Evolutionary conservation across 805 yeast genomes (phyloP).

Genomic region (Millerozyma acaciae): DNA sequence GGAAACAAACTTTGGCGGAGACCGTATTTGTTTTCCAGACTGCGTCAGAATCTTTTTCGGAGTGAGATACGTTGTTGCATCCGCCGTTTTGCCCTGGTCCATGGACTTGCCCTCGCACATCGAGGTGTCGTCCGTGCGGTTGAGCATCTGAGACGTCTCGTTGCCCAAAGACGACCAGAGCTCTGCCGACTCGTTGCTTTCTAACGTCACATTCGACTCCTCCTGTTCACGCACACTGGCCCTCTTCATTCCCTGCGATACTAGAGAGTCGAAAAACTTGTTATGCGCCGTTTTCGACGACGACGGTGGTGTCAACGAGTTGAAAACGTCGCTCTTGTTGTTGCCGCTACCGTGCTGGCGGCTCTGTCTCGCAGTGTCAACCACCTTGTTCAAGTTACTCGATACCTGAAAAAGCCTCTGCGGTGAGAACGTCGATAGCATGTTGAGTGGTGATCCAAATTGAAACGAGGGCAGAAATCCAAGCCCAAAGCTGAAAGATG

Average conservation of each 20-base stretch:
- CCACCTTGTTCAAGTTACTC: conserved; percentile 14
- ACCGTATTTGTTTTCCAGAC: conserved; percentile 4
- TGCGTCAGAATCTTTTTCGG: conserved; percentile 25
- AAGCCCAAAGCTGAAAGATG: conserved; percentile 35
- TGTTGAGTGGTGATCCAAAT: conserved; percentile 31
- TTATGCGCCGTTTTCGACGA: conserved; percentile 9
- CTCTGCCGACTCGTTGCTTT: conserved; percentile 16
- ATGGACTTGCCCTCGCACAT: conserved; percentile 21
- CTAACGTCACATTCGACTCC: conserved; percentile 6
- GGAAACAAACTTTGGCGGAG: conserved; percentile 10
- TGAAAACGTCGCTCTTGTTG: neutral
- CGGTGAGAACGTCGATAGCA: conserved; percentile 30
- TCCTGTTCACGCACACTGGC: neutral
- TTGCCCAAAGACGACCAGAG: conserved; percentile 28
- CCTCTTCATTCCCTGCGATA: conserved; percentile 5
- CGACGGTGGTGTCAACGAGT: conserved; percentile 12
- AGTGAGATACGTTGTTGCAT: conserved; percentile 22
- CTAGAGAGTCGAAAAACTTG: conserved; percentile 16
- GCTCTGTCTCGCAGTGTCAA: conserved; percentile 3
- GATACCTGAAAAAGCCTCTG: conserved; percentile 28
- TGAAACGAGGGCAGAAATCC: conserved; percentile 43
- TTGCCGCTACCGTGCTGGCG: neutral
- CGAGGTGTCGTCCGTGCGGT: conserved; percentile 15
- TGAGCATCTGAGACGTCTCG: conserved; percentile 13
- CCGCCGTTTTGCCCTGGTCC: conserved; percentile 5